phyloP scores from a whole-genome alignment of 768 basidiomycete genomes.

The Leccinellum rugosiceps region DNA sequence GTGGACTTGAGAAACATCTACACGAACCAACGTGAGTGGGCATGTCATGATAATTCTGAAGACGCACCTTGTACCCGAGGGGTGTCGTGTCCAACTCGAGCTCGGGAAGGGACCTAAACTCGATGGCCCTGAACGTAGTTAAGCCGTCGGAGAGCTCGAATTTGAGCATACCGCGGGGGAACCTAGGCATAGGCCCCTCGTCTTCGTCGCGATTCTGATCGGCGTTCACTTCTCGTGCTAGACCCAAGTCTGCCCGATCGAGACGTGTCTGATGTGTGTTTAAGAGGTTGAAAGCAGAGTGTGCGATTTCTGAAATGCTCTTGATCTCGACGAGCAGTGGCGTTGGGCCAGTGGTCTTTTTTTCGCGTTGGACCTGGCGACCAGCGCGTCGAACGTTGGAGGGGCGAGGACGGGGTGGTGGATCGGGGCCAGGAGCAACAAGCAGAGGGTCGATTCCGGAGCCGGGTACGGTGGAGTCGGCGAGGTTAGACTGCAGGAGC shows the following conservation, averaged over 20 bases:
- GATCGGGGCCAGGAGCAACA: conserved; percentile 10
- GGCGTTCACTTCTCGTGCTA: conserved; percentile 37
- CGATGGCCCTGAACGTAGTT: conserved; percentile 66
- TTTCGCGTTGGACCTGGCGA: conserved; percentile 10
- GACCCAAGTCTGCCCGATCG: conserved; percentile 50
- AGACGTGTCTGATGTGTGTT: conserved; percentile 64
- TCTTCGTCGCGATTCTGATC: conserved; percentile 52
- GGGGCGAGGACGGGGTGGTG: conserved; percentile 4
- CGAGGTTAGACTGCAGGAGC: conserved; percentile 67
- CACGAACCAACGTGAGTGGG: not conserved
- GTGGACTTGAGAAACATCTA: conserved; percentile 73
- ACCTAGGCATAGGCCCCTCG: conserved; percentile 77
- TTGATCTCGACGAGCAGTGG: conserved; percentile 74
- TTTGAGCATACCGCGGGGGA: conserved; percentile 75
- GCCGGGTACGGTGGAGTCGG: conserved; percentile 65
- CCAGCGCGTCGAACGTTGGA: conserved; percentile 1
- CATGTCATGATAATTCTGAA: not conserved
- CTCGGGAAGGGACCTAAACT: conserved; percentile 64
- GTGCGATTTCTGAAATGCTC: conserved; percentile 78
- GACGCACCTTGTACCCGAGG: conserved; percentile 75
- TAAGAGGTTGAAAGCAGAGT: conserved; percentile 77
- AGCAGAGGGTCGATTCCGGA: conserved; percentile 53
- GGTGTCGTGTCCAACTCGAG: conserved; percentile 72
- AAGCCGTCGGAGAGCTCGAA: conserved; percentile 80
- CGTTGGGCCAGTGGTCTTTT: conserved; percentile 29